Evolutionary conservation across 768 basidiomycete species (phyloP), one percentile per base, ranked within the genome.

Genomic region (Suillus fuscotomentosus): DNA sequence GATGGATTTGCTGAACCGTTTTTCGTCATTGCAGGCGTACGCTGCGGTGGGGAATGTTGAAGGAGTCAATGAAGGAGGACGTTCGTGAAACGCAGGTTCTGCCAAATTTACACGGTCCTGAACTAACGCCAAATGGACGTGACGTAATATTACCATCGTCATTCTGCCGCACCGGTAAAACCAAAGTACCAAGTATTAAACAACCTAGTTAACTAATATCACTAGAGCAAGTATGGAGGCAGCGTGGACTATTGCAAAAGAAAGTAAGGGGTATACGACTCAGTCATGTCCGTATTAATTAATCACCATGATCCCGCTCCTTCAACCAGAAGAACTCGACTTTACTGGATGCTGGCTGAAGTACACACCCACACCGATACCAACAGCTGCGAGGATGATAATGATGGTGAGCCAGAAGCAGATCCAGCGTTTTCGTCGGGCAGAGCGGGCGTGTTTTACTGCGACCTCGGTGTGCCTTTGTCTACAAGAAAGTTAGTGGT

Each of bases 341-440:
- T 57, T 63, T 17, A 9, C 0, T 20, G 59, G 50, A 39, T 69
- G 34, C 41, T 69, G 8, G 36, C 63, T 47, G 67, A 70, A 77
- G 62, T 76, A 70, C 24, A 76, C 75, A 20, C 71, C 75, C 36
- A 76, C 65, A 0, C 74, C 75, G 39, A 76, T 68, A 5, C 68
- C 75, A 17, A 72, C 67, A 53, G 69, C 75, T 0, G 80, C 92
- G 55, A 91, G 75, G 66, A 90, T 81, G 60, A 90, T 76, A 62
- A 87, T 65, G 34, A 94, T 65, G 61, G 82, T 73, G 59, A 91
- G 79, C 70, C 83, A 78, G 75, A 95, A 94, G 76, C 92, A 95
- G 78, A 91, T 91, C 91, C 91, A 93, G 65, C 93, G 87, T 78
- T 89, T 93, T 71, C 86, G 87, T 64, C 95, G 85, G 10, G 92